Evolutionary conservation across 495 filamentous ascomycete genomes (phyloP).

Genomic region (Achaetomiella virescens): DNA sequence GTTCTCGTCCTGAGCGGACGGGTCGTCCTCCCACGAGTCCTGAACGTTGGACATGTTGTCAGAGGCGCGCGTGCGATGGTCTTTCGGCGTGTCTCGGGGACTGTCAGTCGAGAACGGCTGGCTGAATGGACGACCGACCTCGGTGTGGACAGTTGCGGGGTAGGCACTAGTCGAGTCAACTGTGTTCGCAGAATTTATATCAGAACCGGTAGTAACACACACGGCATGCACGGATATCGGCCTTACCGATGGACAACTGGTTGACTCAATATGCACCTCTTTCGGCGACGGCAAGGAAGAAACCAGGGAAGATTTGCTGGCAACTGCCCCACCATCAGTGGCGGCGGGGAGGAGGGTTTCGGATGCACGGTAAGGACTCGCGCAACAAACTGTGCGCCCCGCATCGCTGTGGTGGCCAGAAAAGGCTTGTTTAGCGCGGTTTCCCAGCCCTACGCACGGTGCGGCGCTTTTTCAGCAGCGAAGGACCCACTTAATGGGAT

Average conservation of each 20-base stretch:
- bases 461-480: background rate
- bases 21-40: constrained; percentile 95
- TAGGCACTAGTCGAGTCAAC: background rate
- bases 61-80: background rate
- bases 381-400: background rate
- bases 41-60: constrained; percentile 65
- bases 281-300: background rate
- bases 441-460: background rate
- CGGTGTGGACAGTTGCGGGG: background rate
- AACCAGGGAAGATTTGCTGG: constrained; percentile 12
- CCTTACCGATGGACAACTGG: background rate
- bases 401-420: no score
- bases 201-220: background rate
- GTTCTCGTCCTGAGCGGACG: constrained; percentile 78
- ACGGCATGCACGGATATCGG: background rate
- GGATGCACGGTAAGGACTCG: background rate
- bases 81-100: background rate
- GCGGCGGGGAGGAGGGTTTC: constrained; percentile 24
- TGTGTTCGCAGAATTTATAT: background rate
- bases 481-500: background rate
- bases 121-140: background rate
- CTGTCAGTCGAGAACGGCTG: background rate
- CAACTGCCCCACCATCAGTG: constrained; percentile 24
- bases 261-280: constrained; percentile 5
- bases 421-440: no score